A percentile compares a stretch with the other conserved stretches of the same genome.
Conservation (phyloP, 495 filamentous ascomycete genomes). For the Penicillium waksmanii region DNA sequence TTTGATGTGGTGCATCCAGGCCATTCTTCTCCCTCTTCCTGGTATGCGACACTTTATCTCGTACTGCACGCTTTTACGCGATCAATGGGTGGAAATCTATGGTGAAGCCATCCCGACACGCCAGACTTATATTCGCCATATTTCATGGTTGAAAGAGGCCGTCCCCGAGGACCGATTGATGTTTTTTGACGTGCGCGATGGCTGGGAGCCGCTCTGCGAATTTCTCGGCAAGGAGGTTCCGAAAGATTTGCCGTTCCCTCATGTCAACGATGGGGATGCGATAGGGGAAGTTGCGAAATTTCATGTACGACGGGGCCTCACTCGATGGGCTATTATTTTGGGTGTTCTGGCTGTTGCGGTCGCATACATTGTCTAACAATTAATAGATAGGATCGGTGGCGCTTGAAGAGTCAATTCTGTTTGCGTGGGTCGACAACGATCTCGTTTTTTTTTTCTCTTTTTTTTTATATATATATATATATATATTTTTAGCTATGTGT, state of each 20-base stretch:
- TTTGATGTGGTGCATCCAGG: slow-evolving; percentile 21
- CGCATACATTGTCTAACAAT: slow-evolving; percentile 1
- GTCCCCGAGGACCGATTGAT: slow-evolving; percentile 49
- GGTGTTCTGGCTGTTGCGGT: slow-evolving; percentile 2
- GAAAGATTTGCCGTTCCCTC: slow-evolving; percentile 42
- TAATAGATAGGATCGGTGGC: too few species aligned
- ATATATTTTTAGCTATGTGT: too few species aligned
- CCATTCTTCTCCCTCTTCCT: slow-evolving; percentile 29
- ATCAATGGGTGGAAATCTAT: slow-evolving; percentile 29
- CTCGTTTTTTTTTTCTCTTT: too few species aligned
- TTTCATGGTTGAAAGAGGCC: slow-evolving; percentile 39
- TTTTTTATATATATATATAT: too few species aligned
- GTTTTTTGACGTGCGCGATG: slow-evolving; percentile 50
- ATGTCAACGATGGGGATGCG: slow-evolving; percentile 33
- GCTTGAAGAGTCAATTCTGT: too few species aligned
- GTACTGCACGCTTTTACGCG: slow-evolving; percentile 16
- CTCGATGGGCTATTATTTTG: slow-evolving; percentile 17
- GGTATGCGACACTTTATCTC: slow-evolving; percentile 31
- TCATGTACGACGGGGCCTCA: slow-evolving; percentile 19
- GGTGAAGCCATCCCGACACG: slow-evolving; percentile 11
- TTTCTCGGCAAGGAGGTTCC: slow-evolving; percentile 50
- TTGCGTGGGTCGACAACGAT: too few species aligned
- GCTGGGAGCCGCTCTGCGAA: slow-evolving; percentile 54
- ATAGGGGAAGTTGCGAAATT: slow-evolving; percentile 16
- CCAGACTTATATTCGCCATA: slow-evolving; percentile 26